Percentiles rank a stretch among this genome's conserved stretches.
Conservation (phyloP, 495 filamentous ascomycete species). For the Penicillium alfredii region DNA sequence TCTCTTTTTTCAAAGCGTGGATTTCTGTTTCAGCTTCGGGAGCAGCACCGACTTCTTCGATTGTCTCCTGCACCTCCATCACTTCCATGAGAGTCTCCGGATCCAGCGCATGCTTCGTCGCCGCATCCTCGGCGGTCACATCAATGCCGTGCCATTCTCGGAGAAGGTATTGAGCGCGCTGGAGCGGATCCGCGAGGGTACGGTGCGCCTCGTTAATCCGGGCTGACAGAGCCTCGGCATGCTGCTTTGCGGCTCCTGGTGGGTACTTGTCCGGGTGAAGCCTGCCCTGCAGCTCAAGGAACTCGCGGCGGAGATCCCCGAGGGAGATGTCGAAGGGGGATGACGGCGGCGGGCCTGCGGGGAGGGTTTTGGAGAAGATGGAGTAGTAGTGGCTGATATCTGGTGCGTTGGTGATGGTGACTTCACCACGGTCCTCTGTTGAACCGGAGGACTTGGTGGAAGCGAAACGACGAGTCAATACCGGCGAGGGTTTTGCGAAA, state of each 20-base stretch:
- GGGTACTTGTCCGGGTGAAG: constrained; percentile 80
- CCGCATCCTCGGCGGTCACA: constrained; percentile 66
- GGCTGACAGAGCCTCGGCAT: constrained; percentile 66
- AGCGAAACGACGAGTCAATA: constrained; percentile 10
- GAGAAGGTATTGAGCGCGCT: constrained; percentile 80
- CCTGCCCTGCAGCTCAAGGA: constrained; percentile 70
- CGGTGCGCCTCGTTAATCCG: constrained; percentile 85
- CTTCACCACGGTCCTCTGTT: constrained; percentile 3
- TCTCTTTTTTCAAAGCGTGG: constrained; percentile 52
- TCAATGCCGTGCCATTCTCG: constrained; percentile 62
- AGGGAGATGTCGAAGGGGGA: constrained; percentile 70
- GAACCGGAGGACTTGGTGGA: constrained; percentile 15
- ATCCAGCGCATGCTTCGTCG: constrained; percentile 53
- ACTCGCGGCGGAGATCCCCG: constrained; percentile 67
- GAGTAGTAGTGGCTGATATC: constrained; percentile 64
- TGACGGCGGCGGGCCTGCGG: constrained; percentile 70
- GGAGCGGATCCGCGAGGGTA: constrained; percentile 68
- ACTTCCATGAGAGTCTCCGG: constrained; percentile 76
- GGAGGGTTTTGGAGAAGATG: constrained; percentile 78
- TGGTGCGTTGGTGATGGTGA: constrained; percentile 19
- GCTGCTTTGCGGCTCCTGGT: constrained; percentile 45
- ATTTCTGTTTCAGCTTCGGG: constrained; percentile 61
- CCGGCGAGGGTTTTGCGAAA: background rate
- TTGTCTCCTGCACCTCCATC: constrained; percentile 76
- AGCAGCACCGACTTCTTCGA: constrained; percentile 55